Base-by-base conservation (phyloP, 2,329 filamentous ascomycete species). In the Neonectria faginata region DNA sequence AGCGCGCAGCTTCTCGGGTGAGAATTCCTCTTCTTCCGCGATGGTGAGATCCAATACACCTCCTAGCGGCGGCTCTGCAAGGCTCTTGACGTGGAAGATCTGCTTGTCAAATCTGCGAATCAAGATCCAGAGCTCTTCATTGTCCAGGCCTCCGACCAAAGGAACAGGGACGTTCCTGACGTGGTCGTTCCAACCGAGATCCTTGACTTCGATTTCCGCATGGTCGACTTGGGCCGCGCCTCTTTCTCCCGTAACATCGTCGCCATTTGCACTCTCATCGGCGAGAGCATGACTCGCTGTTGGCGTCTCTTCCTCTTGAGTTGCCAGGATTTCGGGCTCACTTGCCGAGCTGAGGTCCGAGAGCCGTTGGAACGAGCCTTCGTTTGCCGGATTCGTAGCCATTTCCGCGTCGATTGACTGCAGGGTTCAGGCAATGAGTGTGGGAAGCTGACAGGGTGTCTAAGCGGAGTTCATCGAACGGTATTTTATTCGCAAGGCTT, bases 1-100 rank as follows among this genome's bases (percentile, higher is more conserved):
- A 2, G 90, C 88, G 11, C 93, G 86, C 48, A 97, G 81, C 79
- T 96, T 96, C 73, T 96, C 92, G 0, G 93, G 92, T 0, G 91
- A 92, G 76, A 96, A 96, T 62, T 94, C 91, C 69, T 96, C 92
- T 58, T 95, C 90, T 42, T 94, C 90, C 5, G 92, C 90, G 60
- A 93, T 90, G 70, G 94, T 93, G 63, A 97, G 84, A 76, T 97
- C 93, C 41, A 97, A 81, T 14, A 3, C 9, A 3, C 56, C 56
- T 9, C 56, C 56, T 5, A 59, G 10, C 1, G 56, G 56, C 10
- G 56, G 36, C 25, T 59, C 56, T 25, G 25, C 33, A n/a, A 59
- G 20, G n/a, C 47, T 51, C 36, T 59, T 59, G 56, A 59, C 56
- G 9, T 50, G 56, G 11, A 59, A 59, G 5, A 52, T 31, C 22